Evolutionary conservation across 1,284 basidiomycete species (phyloP), one percentile per base, ranked within the genome.

Genomic region (Ceratobasidium sp.): DNA sequence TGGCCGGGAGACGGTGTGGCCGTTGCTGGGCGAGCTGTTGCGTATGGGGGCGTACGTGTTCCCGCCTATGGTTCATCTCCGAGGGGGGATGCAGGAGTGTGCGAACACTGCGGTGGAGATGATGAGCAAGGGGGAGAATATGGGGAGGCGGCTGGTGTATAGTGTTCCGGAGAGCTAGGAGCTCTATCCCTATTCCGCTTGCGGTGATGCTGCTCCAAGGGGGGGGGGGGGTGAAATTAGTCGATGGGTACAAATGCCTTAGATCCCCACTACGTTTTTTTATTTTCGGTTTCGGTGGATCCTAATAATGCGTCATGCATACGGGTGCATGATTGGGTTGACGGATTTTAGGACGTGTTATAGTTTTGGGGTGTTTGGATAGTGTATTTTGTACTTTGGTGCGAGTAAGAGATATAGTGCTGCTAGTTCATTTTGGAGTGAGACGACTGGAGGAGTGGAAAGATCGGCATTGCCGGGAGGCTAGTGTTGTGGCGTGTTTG

Each of bases 1-100:
- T 60, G 67, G 67, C 27, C 54, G 54, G 1, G 67, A 71, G 22
- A 59, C 47, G 15, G 59, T 71, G 54, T 71, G 67, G 67, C 67
- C 67, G 9, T 45, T 71, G 27, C 36, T 71, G 24, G 56, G 67
- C 17, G 54, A 71, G 33, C 33, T 71, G 44, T 36, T 71, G 15
- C 56, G 67, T 27, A 56, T 24, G 27, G 54, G 54, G 24, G 54
- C 59, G 45, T 71, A 56, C 27, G 67, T 71, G 9, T 71, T 59
- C 31, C 67, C 67, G 11, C 53, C 54, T 22, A 60, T 60, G 27
- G 56, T 60, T 14, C 67, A 60, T 24, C 56, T 71, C 7, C 48
- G 50, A 14, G 67, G 67, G 11, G 67, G 67, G 19, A 56, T 71
- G 44, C 54, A 60, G 54, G 67, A 41, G 41, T 71, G 67, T 59